A percentile compares a stretch with the other conserved stretches of the same genome.
Conservation (phyloP, 2,329 filamentous ascomycete genomes). For the Verruconis gallopava region DNA sequence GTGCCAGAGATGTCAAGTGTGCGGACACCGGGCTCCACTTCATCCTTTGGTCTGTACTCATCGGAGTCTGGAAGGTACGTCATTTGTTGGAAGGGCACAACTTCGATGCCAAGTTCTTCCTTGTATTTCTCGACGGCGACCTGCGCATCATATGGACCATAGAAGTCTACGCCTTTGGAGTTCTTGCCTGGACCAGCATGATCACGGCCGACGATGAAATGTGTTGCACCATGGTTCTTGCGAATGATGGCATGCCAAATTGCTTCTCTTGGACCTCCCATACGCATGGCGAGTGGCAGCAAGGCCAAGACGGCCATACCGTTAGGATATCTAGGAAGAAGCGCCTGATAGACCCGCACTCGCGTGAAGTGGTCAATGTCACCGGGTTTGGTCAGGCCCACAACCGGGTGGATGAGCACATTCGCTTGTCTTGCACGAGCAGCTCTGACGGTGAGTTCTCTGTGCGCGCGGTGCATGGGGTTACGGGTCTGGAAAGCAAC, state of each 20-base stretch:
- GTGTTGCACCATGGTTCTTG: slow-evolving; percentile 97
- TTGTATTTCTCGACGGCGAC: slow-evolving; percentile 92
- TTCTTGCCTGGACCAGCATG: slow-evolving; percentile 98
- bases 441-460: slow-evolving; percentile 93
- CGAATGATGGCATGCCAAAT: slow-evolving; percentile 99
- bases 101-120: slow-evolving; percentile 93
- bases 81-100: slow-evolving; percentile 99
- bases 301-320: slow-evolving; percentile 97
- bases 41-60: slow-evolving; percentile 87
- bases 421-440: slow-evolving; percentile 94
- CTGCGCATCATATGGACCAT: slow-evolving; percentile 96
- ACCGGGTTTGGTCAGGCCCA: slow-evolving; percentile 95
- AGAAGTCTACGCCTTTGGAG: slow-evolving; percentile 92
- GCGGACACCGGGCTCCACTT: slow-evolving; percentile 70
- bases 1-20: slow-evolving; percentile 49
- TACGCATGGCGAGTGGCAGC: slow-evolving; percentile 92
- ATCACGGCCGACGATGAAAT: slow-evolving; percentile 98
- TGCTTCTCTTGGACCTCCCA: slow-evolving; percentile 95
- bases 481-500: slow-evolving; percentile 99
- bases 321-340: slow-evolving; percentile 93
- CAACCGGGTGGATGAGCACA: slow-evolving; percentile 96
- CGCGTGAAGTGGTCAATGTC: slow-evolving; percentile 99
- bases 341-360: slow-evolving; percentile 95
- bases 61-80: slow-evolving; percentile 96
- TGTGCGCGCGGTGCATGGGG: slow-evolving; percentile 97